Percentiles rank a stretch among this genome's conserved stretches.
These are phyloP conservation scores for Yarrowia sp. DNA, from an alignment of 805 yeast species.

Conservation along the genomic window DNA sequence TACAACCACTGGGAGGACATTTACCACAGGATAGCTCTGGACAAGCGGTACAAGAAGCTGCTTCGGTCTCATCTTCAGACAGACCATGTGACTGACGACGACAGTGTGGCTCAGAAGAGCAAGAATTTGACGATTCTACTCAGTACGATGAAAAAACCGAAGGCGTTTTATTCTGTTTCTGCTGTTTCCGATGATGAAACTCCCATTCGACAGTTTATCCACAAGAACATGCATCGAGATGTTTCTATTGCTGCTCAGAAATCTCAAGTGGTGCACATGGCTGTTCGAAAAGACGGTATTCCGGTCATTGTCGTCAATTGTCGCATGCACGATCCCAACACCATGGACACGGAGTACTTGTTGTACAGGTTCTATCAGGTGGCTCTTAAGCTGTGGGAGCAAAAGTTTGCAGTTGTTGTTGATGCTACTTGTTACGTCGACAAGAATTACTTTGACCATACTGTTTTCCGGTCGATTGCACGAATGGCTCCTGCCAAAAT, in stretches of 20 bases:
- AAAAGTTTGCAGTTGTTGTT: conserved; percentile 56
- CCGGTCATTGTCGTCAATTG: conserved; percentile 58
- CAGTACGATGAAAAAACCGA: neutral
- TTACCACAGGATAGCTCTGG: conserved; percentile 30
- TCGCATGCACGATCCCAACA: conserved; percentile 40
- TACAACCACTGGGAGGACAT: conserved; percentile 49
- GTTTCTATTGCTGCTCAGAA: neutral
- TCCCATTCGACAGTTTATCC: conserved; percentile 69
- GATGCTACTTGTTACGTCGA: conserved; percentile 65
- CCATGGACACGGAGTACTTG: conserved; percentile 48
- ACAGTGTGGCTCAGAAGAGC: neutral
- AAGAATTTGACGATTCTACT: conserved; percentile 9
- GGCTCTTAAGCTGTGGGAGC: conserved; percentile 68
- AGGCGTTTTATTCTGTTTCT: neutral
- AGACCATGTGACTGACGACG: neutral
- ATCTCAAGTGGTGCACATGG: conserved; percentile 52
- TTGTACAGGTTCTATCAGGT: conserved; percentile 61
- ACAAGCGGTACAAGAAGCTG: conserved; percentile 29
- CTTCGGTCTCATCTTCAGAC: neutral
- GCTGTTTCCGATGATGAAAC: neutral
- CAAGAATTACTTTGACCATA: conserved; percentile 32
- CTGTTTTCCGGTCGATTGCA: conserved; percentile 41
- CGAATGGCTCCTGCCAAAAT: conserved; percentile 52
- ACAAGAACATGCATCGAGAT: conserved; percentile 47
- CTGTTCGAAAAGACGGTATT: conserved; percentile 67